Base-by-base conservation (phyloP, 2,329 filamentous ascomycete species). In the Dactylellina cionopaga region DNA sequence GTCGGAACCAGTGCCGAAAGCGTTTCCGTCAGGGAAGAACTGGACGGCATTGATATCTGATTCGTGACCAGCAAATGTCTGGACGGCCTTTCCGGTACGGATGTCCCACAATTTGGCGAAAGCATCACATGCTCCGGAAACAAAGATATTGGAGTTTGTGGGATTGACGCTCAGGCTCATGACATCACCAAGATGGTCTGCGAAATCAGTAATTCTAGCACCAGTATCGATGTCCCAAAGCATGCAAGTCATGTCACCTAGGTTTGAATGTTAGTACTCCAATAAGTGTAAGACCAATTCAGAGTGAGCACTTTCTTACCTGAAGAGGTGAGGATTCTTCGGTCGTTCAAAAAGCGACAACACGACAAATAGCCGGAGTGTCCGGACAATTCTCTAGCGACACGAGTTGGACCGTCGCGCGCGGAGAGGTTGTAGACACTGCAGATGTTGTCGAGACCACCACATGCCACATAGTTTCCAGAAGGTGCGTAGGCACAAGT, bases 91-190 rank as follows among this genome's bases (percentile, higher is more conserved):
- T 79, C 96, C 94, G 76, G 95, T 93, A 80, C 95, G 91, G 77
- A 98, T 96, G 84, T 99, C 95, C 95, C 95, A 99, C 65, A 99
- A 84, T 83, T 99, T 99, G 68, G 95, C 95, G 80, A 98, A 99
- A 13, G 94, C 93, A 81, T 99, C 95, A 82, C 95, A 99, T 78
- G 95, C 95, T 81, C 95, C 95, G n/a, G 95, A 98, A 75, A 98
- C 95, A 80, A 99, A 99, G 75, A 96, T 95, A 83, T 98, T 98
- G 83, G 96, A 93, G 84, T 98, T 97, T 74, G 96, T 96, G 0
- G 95, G 95, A 84, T 99, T 98, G 82, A 99, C 91, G 86, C 94
- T 98, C 83, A 98, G 92, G 85, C 94, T 98, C 95, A 99, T 99
- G 77, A 99, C 95, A 80, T 99, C 95, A 80, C 95, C 95, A 9